Evolutionary conservation across 164 flowering plant genomes (phyloP), one percentile per base, ranked within the genome.

Genomic region (Kingdonia uniflora): DNA sequence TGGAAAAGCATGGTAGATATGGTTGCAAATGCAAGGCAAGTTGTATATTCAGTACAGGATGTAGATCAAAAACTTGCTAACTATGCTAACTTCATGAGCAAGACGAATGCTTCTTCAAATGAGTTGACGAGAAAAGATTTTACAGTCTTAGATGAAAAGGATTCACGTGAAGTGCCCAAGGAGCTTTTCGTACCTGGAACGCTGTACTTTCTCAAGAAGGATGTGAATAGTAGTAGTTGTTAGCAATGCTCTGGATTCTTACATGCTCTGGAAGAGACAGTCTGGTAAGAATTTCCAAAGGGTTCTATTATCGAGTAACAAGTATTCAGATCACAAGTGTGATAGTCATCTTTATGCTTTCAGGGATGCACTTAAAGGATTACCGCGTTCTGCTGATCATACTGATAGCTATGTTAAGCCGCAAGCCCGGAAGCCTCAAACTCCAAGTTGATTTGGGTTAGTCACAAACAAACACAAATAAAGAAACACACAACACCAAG

Each of bases 291-390:
- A 81, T 74, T 84, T 87, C 58, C 76, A 76, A 43, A 74, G 71
- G 62, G 85, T 91, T 51, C 57, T 80, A 39, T 83, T 87, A 19
- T 83, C 96, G 0, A 66, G 75, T 68, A 87, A 81, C 68, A 42
- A 87, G 33, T 76, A 85, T 46, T 67, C 86, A 19, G 96, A 81
- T 73, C 98, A 87, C 59, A 87, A 72, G 67, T 87, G 92, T 56
- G 96, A 83, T 57, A 87, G 74, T 71, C 96, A 91, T 61, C 76
- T 76, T 65, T 80, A 81, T 65, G 96, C 97, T 60, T 71, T 89
- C 14, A 67, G 95, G 62, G 97, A 89, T 58, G 97, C 80, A 42
- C 78, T 90, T 47, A 90, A 90, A 70, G 84, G 89, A 54, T 63
- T 84, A 64, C 87, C 95, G 0, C 19, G 56, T 11, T 43, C 77